Conservation (phyloP, 768 basidiomycete species). For the Podaxis sp. region DNA sequence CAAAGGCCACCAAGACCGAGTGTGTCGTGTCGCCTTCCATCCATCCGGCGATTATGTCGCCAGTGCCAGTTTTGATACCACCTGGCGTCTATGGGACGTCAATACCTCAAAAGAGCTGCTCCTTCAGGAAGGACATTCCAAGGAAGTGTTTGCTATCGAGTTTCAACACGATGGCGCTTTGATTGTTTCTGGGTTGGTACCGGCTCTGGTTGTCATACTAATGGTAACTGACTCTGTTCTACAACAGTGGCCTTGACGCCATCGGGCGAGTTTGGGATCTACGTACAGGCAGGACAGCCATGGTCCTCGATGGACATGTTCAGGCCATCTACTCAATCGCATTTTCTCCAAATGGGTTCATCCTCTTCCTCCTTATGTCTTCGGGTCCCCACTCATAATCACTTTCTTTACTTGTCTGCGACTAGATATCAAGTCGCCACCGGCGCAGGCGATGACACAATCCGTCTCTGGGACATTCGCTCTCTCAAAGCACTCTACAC, state of each 20-base stretch:
- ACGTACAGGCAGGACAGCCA: slow-evolving; percentile 91
- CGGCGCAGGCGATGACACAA: slow-evolving; percentile 94
- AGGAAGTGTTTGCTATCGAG: slow-evolving; percentile 94
- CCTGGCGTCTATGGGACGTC: slow-evolving; percentile 98
- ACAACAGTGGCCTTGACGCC: slow-evolving; percentile 84
- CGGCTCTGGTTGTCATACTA: neutral
- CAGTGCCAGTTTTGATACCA: slow-evolving; percentile 95
- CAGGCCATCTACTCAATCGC: slow-evolving; percentile 88
- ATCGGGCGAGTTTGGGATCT: slow-evolving; percentile 98
- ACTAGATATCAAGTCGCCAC: slow-evolving; percentile 94
- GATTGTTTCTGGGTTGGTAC: slow-evolving; percentile 83
- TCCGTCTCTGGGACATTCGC: slow-evolving; percentile 98
- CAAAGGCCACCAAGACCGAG: slow-evolving; percentile 86
- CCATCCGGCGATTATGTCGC: slow-evolving; percentile 93
- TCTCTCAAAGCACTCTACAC: slow-evolving; percentile 91
- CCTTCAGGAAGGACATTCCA: slow-evolving; percentile 95
- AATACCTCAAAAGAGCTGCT: slow-evolving; percentile 77
- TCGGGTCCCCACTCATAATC: slow-evolving; percentile 12
- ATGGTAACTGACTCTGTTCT: slow-evolving; percentile 2
- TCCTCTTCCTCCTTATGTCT: slow-evolving; percentile 23
- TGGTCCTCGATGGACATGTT: slow-evolving; percentile 97
- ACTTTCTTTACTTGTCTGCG: slow-evolving; percentile 11
- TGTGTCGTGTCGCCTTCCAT: slow-evolving; percentile 95
- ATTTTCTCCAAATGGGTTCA: slow-evolving; percentile 96
- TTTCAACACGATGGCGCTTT: slow-evolving; percentile 96